Evolutionary conservation across 768 basidiomycete species (phyloP), one percentile per base, ranked within the genome.

Genomic region (Macrolepiota albuminosa): DNA sequence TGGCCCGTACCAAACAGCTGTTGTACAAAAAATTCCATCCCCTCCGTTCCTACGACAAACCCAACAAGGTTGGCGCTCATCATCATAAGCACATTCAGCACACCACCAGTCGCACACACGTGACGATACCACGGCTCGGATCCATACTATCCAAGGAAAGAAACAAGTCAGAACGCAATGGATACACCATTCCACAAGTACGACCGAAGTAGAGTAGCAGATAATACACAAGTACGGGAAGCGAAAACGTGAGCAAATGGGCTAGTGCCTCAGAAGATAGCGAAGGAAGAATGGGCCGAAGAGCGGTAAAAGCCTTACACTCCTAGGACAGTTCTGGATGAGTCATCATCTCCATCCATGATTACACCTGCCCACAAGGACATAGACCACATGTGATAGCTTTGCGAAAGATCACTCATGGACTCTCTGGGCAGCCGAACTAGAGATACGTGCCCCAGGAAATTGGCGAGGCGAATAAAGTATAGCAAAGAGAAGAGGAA

Each of bases 51-150:
- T 49, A 98, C 80, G 13, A 94, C 96, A 69, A 99, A 98, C 2
- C 97, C 97, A 4, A 98, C 87, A 10, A 98, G 81, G 71, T 99
- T 98, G 26, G 94, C 97, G 0, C 82, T 70, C 83, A 93, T 88
- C 93, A 98, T 92, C 75, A 92, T 82, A 31, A 95, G 67, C 29
- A 95, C 81, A 70, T 97, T 98, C 66, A 84, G 67, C 4, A 93
- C 88, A 0, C 85, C 94, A 11, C 95, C 96, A 0, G 87, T 54
- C 2, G 91, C 95, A 58, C 88, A 87, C 18, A 89, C 75, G 67
- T 95, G 95, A 29, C 97, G 80, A 71, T 93, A 96, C 95, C 95
- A 98, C 31, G 75, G 64, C 34, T 70, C 63, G 21, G 76, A 71
- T 13, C 83, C 88, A 67, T 82, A 96, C 94, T 96, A 65, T 31